Percentiles rank a stretch among this genome's conserved stretches.
phyloP scores from a whole-genome alignment of 2,329 filamentous ascomycete genomes.

The Phaeoacremonium minimum region DNA sequence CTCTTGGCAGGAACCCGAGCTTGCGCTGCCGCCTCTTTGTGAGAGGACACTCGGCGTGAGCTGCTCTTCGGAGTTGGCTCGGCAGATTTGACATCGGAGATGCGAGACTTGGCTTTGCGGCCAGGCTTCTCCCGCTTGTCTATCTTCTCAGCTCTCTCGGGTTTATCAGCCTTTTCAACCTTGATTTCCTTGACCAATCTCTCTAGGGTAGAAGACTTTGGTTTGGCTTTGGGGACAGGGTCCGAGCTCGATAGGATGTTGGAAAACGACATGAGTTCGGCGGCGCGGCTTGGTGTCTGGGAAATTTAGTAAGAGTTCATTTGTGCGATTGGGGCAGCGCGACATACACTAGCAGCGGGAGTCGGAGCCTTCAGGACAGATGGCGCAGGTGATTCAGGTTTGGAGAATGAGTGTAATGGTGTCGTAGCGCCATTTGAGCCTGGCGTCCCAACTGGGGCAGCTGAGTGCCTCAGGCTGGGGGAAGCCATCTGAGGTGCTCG shows the following conservation, averaged over 20 bases:
- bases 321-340: too few relatives aligned
- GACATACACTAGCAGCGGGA: conserved; percentile 30
- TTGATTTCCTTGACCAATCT: neutral
- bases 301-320: conserved; percentile 3
- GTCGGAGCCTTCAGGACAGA: conserved; percentile 33
- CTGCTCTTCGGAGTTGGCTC: conserved; percentile 40
- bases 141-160: conserved; percentile 10
- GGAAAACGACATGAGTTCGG: conserved; percentile 92
- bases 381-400: conserved; percentile 33
- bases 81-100: conserved; percentile 45
- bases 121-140: conserved; percentile 27
- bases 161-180: conserved; percentile 10
- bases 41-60: conserved; percentile 43
- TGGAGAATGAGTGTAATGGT: conserved; percentile 14
- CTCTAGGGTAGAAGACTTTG: conserved; percentile 33
- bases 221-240: conserved; percentile 51
- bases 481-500: conserved; percentile 39
- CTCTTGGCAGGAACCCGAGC: conserved; percentile 50
- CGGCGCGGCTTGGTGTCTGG: conserved; percentile 68
- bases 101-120: conserved; percentile 43
- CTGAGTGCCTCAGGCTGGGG: conserved; percentile 40
- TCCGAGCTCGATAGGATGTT: conserved; percentile 85
- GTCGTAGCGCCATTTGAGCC: conserved; percentile 33
- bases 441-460: conserved; percentile 30
- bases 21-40: conserved; percentile 30